These are phyloP conservation scores for Aureobasidium sp. DNA, from an alignment of 2,329 filamentous ascomycete genomes.

Conservation along the genomic window DNA sequence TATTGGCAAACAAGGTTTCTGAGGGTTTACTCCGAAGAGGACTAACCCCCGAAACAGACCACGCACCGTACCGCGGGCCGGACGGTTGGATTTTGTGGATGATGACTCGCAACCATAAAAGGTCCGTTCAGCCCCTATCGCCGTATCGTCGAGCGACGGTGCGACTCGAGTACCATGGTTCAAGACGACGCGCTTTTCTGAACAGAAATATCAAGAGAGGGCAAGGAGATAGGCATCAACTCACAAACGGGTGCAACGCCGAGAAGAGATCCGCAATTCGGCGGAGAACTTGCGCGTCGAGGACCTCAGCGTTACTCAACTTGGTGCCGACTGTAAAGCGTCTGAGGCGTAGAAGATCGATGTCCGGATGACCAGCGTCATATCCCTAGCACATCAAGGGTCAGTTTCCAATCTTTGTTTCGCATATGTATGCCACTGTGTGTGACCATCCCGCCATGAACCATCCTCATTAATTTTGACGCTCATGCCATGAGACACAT, in stretches of 20 bases:
- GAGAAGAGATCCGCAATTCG: constrained; percentile 58
- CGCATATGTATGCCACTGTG: not conserved
- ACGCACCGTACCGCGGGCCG: constrained; percentile 10
- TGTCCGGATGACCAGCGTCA: constrained; percentile 65
- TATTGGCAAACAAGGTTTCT: constrained; percentile 2
- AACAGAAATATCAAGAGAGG: not conserved
- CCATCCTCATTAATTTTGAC: constrained; percentile 11
- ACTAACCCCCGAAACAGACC: constrained; percentile 8
- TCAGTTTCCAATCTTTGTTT: constrained; percentile 11
- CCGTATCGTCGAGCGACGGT: constrained; percentile 4
- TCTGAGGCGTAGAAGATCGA: constrained; percentile 70
- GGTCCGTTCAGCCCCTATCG: not conserved
- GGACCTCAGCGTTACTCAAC: constrained; percentile 59
- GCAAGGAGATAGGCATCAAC: constrained; percentile 32
- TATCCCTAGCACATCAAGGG: constrained; percentile 55
- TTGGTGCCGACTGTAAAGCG: constrained; percentile 69
- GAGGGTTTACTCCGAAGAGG: not conserved
- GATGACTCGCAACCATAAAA: constrained; percentile 14
- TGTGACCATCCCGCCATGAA: constrained; percentile 2
- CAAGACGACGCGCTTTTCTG: not conserved
- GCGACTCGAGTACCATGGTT: constrained; percentile 13
- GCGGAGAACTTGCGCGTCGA: constrained; percentile 55
- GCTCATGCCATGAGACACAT: constrained; percentile 8
- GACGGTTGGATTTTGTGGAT: not conserved
- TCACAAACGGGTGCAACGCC: constrained; percentile 72